These are phyloP conservation scores for Golubevia pallescens DNA, from an alignment of 1,284 basidiomycete species.

Conservation along the genomic window DNA sequence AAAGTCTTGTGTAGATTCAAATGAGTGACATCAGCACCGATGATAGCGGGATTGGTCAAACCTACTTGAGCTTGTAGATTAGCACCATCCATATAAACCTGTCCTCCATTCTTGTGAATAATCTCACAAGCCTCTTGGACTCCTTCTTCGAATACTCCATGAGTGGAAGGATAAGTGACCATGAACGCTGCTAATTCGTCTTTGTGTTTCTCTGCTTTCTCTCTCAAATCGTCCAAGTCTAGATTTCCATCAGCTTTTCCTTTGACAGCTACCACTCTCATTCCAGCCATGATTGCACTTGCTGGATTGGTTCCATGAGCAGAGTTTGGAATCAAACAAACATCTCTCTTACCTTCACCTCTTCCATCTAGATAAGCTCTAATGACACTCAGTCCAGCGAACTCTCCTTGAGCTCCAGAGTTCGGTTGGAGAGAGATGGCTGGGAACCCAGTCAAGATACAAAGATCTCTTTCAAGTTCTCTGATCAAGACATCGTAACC, in stretches of 20 bases:
- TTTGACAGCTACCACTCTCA: conserved; percentile 59
- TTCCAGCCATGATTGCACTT: conserved; percentile 61
- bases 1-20: conserved; percentile 64
- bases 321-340: conserved; percentile 56
- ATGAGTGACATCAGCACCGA: conserved; percentile 62
- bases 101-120: conserved; percentile 55
- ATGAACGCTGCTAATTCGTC: conserved; percentile 57
- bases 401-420: conserved; percentile 62
- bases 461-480: conserved; percentile 55
- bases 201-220: conserved; percentile 56
- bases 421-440: conserved; percentile 62
- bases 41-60: conserved; percentile 58
- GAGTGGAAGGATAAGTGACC: conserved; percentile 61
- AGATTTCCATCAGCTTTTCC: conserved; percentile 52
- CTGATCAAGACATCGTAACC: conserved; percentile 55
- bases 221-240: conserved; percentile 46
- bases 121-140: conserved; percentile 59
- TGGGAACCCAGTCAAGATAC: conserved; percentile 56
- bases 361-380: conserved; percentile 55
- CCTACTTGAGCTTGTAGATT: conserved; percentile 63
- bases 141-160: conserved; percentile 54
- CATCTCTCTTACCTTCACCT: conserved; percentile 50
- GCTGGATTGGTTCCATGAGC: conserved; percentile 63
- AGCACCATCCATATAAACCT: conserved; percentile 61
- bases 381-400: conserved; percentile 58